Conservation (phyloP, 106 monocot genomes). For the Apostasia ramifera region DNA sequence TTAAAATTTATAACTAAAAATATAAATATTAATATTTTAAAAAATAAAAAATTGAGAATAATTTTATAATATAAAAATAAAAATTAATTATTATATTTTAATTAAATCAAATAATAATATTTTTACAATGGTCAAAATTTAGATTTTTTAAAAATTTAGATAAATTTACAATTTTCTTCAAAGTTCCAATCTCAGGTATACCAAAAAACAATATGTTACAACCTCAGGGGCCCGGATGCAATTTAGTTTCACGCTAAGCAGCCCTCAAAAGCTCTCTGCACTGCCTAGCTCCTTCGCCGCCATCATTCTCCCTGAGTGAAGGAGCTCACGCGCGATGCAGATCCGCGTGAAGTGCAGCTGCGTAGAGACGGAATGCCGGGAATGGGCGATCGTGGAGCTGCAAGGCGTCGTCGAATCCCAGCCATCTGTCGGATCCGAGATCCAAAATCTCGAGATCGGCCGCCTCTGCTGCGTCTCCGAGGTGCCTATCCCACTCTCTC, state of each 20-base stretch:
- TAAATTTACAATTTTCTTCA: no score
- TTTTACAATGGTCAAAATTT: no score
- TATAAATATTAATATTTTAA: no score
- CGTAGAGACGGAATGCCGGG: slow-evolving; percentile 40
- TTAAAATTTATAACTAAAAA: no score
- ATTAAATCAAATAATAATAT: no score
- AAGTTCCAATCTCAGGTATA: no score
- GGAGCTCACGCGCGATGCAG: slow-evolving; percentile 35
- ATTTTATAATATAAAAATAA: no score
- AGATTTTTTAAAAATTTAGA: no score
- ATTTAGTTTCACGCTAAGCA: not conserved
- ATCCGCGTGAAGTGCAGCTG: slow-evolving; percentile 72
- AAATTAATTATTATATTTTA: no score
- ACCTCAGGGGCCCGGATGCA: not conserved
- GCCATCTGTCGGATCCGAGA: slow-evolving; percentile 27
- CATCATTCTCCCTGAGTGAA: not conserved
- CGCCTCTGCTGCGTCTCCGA: slow-evolving; percentile 61
- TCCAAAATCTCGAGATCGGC: slow-evolving; percentile 64
- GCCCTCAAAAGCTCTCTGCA: not conserved
- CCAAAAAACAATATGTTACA: not conserved
- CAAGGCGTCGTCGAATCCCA: slow-evolving; percentile 80
- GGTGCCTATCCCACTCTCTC: slow-evolving; percentile 5
- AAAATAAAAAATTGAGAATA: no score
- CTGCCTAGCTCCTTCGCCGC: not conserved
- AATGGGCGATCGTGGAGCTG: slow-evolving; percentile 90